Conservation (phyloP, 108 stramenopile genomes). For the Nitzschia sp. region DNA sequence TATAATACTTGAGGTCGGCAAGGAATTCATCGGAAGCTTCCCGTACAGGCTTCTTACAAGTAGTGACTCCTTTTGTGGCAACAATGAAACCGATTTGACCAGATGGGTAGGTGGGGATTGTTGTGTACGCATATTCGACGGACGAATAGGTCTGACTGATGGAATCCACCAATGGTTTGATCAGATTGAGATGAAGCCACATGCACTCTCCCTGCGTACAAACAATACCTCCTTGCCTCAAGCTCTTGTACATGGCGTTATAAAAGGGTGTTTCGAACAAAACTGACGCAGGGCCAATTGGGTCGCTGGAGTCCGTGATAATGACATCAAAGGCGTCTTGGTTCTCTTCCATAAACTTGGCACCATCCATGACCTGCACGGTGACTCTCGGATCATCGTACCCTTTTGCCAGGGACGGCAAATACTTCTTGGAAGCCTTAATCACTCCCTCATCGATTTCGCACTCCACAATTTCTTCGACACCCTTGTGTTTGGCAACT, state of each 20-base stretch:
- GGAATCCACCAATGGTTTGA: conserved; percentile 75
- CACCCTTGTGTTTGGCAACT: conserved; percentile 72
- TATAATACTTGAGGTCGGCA: conserved; percentile 86
- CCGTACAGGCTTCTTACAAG: conserved; percentile 62
- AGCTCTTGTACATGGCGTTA: conserved; percentile 82
- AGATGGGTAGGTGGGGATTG: conserved; percentile 97
- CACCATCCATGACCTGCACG: conserved; percentile 87
- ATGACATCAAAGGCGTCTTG: conserved; percentile 85
- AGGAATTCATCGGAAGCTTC: conserved; percentile 43
- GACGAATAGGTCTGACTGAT: conserved; percentile 70
- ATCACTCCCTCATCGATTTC: conserved; percentile 93
- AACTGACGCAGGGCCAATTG: conserved; percentile 91
- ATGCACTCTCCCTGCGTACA: conserved; percentile 98
- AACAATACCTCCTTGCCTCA: conserved; percentile 92
- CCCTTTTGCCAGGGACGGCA: conserved; percentile 82
- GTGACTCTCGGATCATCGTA: conserved; percentile 93
- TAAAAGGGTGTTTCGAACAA: conserved; percentile 96
- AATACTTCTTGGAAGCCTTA: conserved; percentile 76
- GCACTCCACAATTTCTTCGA: conserved; percentile 94
- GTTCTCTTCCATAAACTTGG: conserved; percentile 82
- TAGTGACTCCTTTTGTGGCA: conserved; percentile 64
- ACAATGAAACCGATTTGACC: conserved; percentile 98
- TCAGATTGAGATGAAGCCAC: conserved; percentile 94
- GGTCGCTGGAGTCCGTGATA: conserved; percentile 90
- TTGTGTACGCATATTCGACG: conserved; percentile 97